Evolutionary conservation across 2,329 filamentous ascomycete species (phyloP).

Genomic region (Cryoendolithus antarcticus): DNA sequence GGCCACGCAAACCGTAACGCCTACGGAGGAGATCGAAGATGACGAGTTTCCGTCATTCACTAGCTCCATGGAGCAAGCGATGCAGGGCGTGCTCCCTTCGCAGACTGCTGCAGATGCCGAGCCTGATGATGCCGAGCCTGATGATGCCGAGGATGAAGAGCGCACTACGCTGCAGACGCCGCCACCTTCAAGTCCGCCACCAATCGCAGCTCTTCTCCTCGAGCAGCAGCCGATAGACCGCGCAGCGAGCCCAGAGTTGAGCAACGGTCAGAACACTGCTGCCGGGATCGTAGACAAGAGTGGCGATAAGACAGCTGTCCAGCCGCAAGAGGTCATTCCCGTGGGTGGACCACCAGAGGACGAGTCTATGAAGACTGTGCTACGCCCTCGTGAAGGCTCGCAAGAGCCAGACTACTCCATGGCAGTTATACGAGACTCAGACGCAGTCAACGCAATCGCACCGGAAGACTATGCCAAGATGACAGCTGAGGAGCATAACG

Average conservation of each 20-base stretch:
- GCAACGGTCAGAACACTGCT: background rate
- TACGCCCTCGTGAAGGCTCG: slow-evolving; percentile 17
- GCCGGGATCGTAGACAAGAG: too few relatives aligned
- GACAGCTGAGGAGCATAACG: slow-evolving; percentile 90
- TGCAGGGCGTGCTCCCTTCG: slow-evolving; percentile 5
- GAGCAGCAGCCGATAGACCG: background rate
- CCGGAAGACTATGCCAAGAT: slow-evolving; percentile 34
- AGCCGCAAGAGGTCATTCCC: background rate
- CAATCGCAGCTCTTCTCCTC: background rate
- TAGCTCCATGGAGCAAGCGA: slow-evolving; percentile 22
- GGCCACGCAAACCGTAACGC: slow-evolving; percentile 19
- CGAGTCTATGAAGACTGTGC: background rate
- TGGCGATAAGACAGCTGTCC: background rate
- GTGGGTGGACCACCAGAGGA: background rate
- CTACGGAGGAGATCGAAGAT: slow-evolving; percentile 19
- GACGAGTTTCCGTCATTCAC: slow-evolving; percentile 21
- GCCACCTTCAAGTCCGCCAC: slow-evolving; percentile 9
- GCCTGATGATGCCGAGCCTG: slow-evolving; percentile 1
- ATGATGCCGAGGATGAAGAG: slow-evolving; percentile 5
- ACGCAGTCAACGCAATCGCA: slow-evolving; percentile 15
- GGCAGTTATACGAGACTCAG: slow-evolving; percentile 19
- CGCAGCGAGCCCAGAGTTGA: background rate
- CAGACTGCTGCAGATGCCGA: slow-evolving; percentile 8
- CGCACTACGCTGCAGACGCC: slow-evolving; percentile 11
- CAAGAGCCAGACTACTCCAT: slow-evolving; percentile 23